These are phyloP conservation scores for Aulographum hederae DNA, from an alignment of 2,329 filamentous ascomycete genomes.

Conservation along the genomic window DNA sequence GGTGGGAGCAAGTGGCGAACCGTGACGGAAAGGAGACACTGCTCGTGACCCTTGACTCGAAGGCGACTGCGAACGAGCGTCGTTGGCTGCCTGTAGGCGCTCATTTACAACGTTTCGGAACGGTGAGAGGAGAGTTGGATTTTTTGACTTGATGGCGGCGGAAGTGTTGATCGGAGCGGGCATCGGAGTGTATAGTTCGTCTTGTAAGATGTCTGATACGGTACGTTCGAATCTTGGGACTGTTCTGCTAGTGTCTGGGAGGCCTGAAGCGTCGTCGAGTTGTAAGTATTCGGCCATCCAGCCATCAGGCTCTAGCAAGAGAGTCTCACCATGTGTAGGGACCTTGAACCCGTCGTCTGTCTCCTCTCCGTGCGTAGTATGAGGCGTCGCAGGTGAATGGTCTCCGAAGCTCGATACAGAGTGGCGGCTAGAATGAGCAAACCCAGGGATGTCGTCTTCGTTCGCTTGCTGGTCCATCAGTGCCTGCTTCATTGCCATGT, in stretches of 20 bases:
- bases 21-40: slow-evolving; percentile 65
- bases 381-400: slow-evolving; percentile 43
- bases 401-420: slow-evolving; percentile 43
- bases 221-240: slow-evolving; percentile 67
- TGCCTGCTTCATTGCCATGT: slow-evolving; percentile 40
- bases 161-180: slow-evolving; percentile 26
- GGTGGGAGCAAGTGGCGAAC: slow-evolving; percentile 26
- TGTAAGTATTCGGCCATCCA: slow-evolving; percentile 54
- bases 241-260: slow-evolving; percentile 11
- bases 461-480: slow-evolving; percentile 29
- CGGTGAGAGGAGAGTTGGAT: slow-evolving; percentile 30
- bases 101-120: slow-evolving; percentile 50
- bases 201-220: slow-evolving; percentile 68
- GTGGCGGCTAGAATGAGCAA: slow-evolving; percentile 34
- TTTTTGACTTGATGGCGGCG: slow-evolving; percentile 20
- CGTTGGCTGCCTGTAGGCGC: slow-evolving; percentile 62
- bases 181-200: slow-evolving; percentile 67
- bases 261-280: slow-evolving; percentile 36
- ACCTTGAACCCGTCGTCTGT: slow-evolving; percentile 32
- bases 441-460: slow-evolving; percentile 31
- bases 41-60: slow-evolving; percentile 37
- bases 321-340: slow-evolving; percentile 35
- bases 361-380: slow-evolving; percentile 33
- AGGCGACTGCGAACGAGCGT: slow-evolving; percentile 41
- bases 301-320: slow-evolving; percentile 13